A percentile compares a stretch with the other conserved stretches of the same genome.
These are phyloP conservation scores for Bretziella fagacearum DNA, from an alignment of 2,329 filamentous ascomycete species.

Conservation along the genomic window DNA sequence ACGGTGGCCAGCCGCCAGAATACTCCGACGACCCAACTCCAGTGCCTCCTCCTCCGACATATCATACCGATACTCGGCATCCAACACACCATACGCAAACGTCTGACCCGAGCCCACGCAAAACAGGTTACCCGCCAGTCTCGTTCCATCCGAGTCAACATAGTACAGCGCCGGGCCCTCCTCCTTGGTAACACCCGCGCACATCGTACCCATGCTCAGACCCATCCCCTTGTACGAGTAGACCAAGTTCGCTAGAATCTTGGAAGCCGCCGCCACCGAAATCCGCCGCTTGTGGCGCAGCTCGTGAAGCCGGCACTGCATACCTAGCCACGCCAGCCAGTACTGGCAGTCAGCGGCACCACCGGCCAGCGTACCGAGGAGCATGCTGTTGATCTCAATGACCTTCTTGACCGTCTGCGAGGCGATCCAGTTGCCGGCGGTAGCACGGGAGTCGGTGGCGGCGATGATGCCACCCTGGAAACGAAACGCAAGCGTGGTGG, in stretches of 20 bases:
- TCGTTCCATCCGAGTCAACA: constrained; percentile 90
- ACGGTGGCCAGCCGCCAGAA: constrained; percentile 86
- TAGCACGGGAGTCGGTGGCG: constrained; percentile 91
- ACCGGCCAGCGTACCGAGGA: constrained; percentile 95
- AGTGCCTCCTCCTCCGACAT: constrained; percentile 74
- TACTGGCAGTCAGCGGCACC: constrained; percentile 99
- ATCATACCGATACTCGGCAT: constrained; percentile 88
- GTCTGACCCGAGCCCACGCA: constrained; percentile 97
- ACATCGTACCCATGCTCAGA: constrained; percentile 98
- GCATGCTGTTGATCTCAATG: constrained; percentile 88
- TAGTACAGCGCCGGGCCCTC: constrained; percentile 98
- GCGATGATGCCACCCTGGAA: constrained; percentile 98
- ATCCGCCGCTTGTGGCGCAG: constrained; percentile 98
- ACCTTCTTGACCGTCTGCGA: constrained; percentile 99
- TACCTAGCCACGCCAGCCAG: constrained; percentile 96
- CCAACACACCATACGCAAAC: constrained; percentile 94
- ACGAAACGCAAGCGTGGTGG: constrained; percentile 91
- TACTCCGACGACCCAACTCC: constrained; percentile 78
- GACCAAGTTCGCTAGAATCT: constrained; percentile 95
- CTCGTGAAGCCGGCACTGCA: constrained; percentile 98
- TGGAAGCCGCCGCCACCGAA: constrained; percentile 88
- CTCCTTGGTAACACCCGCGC: constrained; percentile 84
- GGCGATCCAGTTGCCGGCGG: constrained; percentile 97
- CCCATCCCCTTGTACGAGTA: constrained; percentile 99
- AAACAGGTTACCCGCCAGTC: constrained; percentile 86